phyloP scores from a whole-genome alignment of 441 rosid genomes.

The Omphalea diandra region DNA sequence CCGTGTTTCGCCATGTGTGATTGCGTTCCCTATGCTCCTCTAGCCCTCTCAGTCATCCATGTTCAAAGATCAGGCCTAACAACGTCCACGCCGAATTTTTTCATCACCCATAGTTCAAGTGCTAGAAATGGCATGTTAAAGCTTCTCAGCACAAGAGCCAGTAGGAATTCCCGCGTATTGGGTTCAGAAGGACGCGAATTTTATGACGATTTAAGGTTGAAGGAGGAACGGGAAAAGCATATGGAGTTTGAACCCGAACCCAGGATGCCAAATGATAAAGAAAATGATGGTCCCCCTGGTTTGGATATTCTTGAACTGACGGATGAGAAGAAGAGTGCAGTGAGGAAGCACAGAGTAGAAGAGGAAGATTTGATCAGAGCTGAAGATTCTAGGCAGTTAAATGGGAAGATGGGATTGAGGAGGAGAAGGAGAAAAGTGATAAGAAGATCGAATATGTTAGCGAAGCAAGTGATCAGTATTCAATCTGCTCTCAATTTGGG shows the following conservation, averaged over 20 bases:
- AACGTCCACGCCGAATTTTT: not conserved
- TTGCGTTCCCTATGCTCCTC: conserved; percentile 32
- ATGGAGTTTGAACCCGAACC: conserved; percentile 33
- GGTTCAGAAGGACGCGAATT: conserved; percentile 15
- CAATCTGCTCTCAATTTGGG: conserved; percentile 77
- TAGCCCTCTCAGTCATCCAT: conserved; percentile 28
- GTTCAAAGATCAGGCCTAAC: conserved; percentile 10
- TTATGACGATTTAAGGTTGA: conserved; percentile 36
- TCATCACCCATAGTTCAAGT: not conserved
- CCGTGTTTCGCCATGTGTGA: conserved; percentile 33
- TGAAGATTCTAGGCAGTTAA: too few species aligned
- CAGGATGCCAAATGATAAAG: conserved; percentile 3
- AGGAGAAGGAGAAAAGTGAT: conserved; percentile 45
- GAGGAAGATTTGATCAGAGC: conserved; percentile 34
- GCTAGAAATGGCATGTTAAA: conserved; percentile 20
- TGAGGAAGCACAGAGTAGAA: not conserved
- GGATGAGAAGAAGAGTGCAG: conserved; percentile 17
- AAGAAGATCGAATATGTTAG: conserved; percentile 65
- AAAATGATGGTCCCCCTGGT: conserved; percentile 20
- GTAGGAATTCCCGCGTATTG: conserved; percentile 12
- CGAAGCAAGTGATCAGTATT: conserved; percentile 80
- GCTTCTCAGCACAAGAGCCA: conserved; percentile 13
- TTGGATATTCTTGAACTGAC: conserved; percentile 26
- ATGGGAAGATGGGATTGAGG: too few species aligned
- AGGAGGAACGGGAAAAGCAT: conserved; percentile 25